Conservation (phyloP, 345 rosid genomes). For the Erodium maritimum region DNA sequence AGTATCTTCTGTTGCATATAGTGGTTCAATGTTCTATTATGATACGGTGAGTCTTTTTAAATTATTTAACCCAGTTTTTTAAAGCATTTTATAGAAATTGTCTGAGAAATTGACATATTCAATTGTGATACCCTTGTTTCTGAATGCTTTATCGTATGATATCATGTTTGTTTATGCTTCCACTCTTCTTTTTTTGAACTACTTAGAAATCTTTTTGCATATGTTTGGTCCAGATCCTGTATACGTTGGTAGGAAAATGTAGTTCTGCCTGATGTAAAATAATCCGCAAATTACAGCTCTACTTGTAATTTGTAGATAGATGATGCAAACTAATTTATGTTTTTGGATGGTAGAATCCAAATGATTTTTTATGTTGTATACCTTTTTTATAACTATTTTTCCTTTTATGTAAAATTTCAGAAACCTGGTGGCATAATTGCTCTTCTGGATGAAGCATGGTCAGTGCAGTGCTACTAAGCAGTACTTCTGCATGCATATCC, state of each 20-base stretch:
- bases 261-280: too few relatives aligned
- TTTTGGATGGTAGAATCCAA: not conserved
- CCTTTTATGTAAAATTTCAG: slow-evolving; percentile 22
- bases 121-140: not conserved
- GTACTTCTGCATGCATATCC: not conserved
- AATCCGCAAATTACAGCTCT: too few relatives aligned
- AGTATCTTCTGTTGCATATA: not conserved
- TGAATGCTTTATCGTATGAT: not conserved
- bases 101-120: not conserved
- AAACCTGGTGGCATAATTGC: slow-evolving; percentile 99
- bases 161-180: too few relatives aligned
- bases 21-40: too few relatives aligned
- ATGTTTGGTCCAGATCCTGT: too few relatives aligned
- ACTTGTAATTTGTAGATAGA: too few relatives aligned
- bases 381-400: not conserved
- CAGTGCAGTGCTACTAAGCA: slow-evolving; percentile 17
- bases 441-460: slow-evolving; percentile 99
- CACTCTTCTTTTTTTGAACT: too few relatives aligned
- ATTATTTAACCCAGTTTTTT: too few relatives aligned
- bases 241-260: too few relatives aligned
- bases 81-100: too few relatives aligned
- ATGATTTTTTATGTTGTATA: not conserved
- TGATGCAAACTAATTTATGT: not conserved
- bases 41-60: too few relatives aligned
- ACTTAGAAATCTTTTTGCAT: too few relatives aligned